Conservation (phyloP, 768 basidiomycete species). For the Melanogaster broomeanus region DNA sequence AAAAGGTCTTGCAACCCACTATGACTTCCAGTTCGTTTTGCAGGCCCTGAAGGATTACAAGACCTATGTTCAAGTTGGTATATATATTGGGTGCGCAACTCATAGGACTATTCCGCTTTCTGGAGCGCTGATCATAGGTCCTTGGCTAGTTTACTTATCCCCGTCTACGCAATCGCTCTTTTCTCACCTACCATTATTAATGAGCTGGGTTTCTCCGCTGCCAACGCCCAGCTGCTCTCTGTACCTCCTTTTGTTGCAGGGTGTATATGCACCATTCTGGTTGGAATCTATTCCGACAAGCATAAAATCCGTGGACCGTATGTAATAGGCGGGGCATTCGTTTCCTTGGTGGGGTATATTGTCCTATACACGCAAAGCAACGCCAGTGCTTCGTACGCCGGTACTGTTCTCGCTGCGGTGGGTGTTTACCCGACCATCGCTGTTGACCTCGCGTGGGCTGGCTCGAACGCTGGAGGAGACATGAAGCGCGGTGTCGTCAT, state of each 20-base stretch:
- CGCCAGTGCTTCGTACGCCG: constrained; percentile 41
- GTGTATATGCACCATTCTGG: constrained; percentile 43
- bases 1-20: constrained; percentile 47
- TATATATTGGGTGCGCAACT: constrained; percentile 41
- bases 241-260: constrained; percentile 52
- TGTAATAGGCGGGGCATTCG: constrained; percentile 41
- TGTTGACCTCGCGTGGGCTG: constrained; percentile 54
- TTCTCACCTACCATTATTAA: constrained; percentile 54
- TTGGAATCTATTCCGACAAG: constrained; percentile 46
- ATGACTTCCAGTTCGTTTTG: constrained; percentile 44
- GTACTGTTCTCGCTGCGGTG: constrained; percentile 49
- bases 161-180: constrained; percentile 50
- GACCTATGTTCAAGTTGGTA: constrained; percentile 33
- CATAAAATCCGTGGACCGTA: constrained; percentile 49
- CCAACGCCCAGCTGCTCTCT: constrained; percentile 49
- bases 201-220: constrained; percentile 51
- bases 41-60: constrained; percentile 52
- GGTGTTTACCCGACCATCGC: constrained; percentile 57
- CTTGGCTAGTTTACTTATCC: constrained; percentile 40
- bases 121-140: background rate
- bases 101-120: constrained; percentile 5
- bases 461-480: constrained; percentile 57
- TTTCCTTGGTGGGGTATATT: constrained; percentile 54
- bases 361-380: constrained; percentile 40
- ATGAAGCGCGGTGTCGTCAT: constrained; percentile 51